Evolutionary conservation across 305 asterid species (phyloP), one percentile per base, ranked within the genome.

Genomic region (Ajuga reptans): DNA sequence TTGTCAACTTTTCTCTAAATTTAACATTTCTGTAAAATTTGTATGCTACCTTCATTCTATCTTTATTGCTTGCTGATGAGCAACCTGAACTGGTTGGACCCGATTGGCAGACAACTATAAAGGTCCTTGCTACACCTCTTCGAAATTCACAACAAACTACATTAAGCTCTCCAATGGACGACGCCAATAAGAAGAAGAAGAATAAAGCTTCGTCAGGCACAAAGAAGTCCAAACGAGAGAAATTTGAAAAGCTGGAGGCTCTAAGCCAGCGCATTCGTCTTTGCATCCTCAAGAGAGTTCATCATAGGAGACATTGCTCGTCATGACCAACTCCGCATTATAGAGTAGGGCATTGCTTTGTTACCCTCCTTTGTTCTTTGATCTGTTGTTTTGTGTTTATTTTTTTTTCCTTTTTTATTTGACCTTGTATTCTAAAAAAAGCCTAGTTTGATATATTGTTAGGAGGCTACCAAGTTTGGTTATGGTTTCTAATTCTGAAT

Each of bases 231-330:
- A 88, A 72, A 82, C 88, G 90, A 0, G 97, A 92, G 79, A 92
- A 78, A 71, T 90, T 92, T 69, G 98, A 92, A 39, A 92, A 88
- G 83, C 86, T 92, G 66, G 98, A 88, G 75, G 96, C 96, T 65
- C 81, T 92, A 39, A 85, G 96, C 83, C 98, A 90, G 77, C 95
- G 93, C 10, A 66, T 92, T 27, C 91, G 96, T 27, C 96, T 78
- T 70, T 87, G 91, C 86, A 86, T 92, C 82, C 84, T 90, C 77
- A 92, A 87, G 89, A 88, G 81, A 84, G 90, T 87, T 62, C 81
- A 67, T 60, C 96, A 90, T 77, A 80, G 84, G 83, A 88, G 98
- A 85, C 85, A 84, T 72, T 69, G 89, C 78, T 89, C 96, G 15
- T 82, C 95, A 9, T 92, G 83, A 90, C 77, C 70, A 63, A 45